Conservation (phyloP, 495 filamentous ascomycete genomes). For the Mytilinidion resinicola region DNA sequence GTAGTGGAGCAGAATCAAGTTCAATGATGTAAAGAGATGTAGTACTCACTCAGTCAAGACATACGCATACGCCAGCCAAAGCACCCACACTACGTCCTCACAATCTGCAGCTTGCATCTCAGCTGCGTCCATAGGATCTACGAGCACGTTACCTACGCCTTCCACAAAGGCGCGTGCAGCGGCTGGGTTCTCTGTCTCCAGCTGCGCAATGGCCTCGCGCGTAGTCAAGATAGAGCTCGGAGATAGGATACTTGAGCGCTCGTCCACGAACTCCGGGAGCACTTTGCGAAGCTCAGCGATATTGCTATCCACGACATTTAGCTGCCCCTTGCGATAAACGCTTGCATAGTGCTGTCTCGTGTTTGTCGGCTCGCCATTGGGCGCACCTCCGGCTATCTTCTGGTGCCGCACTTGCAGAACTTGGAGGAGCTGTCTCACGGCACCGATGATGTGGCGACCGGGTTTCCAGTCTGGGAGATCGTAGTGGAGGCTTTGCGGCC, state of each 20-base stretch:
- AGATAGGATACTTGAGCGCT: not conserved
- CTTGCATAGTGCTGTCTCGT: constrained; percentile 26
- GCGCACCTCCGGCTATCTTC: not conserved
- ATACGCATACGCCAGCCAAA: not conserved
- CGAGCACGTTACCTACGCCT: not conserved
- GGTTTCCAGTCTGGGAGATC: not conserved
- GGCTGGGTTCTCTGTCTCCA: not conserved
- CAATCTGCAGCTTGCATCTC: not conserved
- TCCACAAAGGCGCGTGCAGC: not conserved
- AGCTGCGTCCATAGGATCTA: not conserved
- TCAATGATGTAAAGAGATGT: too few species aligned
- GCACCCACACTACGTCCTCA: constrained; percentile 12
- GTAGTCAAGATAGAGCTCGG: constrained; percentile 2
- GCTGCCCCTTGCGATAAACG: constrained; percentile 30
- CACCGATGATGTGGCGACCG: not conserved
- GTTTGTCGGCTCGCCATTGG: constrained; percentile 7
- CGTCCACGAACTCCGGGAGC: too few species aligned
- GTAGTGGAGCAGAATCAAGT: too few species aligned
- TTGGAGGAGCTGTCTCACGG: constrained; percentile 3
- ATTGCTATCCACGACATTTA: constrained; percentile 20
- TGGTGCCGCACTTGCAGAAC: not conserved
- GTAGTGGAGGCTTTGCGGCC: not conserved
- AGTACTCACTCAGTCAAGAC: not conserved
- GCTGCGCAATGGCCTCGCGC: not conserved
- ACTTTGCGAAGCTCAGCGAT: not conserved